These are phyloP conservation scores for Kodamaea derodonti DNA, from an alignment of 1,139 yeast species.

Conservation along the genomic window DNA sequence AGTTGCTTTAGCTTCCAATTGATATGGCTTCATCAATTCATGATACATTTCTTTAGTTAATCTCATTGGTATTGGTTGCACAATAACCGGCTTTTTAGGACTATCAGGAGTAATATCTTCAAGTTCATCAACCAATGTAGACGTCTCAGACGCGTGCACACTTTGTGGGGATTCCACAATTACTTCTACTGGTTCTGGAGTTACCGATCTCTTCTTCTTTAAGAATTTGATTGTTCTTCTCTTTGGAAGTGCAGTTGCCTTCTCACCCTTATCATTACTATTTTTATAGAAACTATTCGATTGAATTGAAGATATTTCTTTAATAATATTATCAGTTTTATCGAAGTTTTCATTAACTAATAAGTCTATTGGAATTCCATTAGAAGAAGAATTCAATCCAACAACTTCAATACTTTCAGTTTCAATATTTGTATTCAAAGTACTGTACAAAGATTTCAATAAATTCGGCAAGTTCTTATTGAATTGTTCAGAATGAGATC, in stretches of 20 bases:
- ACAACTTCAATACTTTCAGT: constrained; percentile 6
- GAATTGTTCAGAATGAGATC: constrained; percentile 45
- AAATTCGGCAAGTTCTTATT: constrained; percentile 39
- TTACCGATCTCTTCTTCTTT: constrained; percentile 13
- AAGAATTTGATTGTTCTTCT: constrained; percentile 46
- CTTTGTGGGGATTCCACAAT: constrained; percentile 3
- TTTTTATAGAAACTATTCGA: constrained; percentile 36
- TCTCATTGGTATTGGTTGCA: constrained; percentile 27
- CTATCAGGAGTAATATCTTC: constrained; percentile 3
- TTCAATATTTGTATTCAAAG: constrained; percentile 13
- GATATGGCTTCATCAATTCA: constrained; percentile 10
- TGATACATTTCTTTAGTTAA: constrained; percentile 14
- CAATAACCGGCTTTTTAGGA: constrained; percentile 10
- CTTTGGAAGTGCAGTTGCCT: constrained; percentile 32
- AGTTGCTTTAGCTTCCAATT: neutral
- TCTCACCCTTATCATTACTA: constrained; percentile 20
- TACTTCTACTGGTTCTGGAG: neutral
- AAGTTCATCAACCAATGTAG: constrained; percentile 13
- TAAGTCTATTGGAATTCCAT: constrained; percentile 39
- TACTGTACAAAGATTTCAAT: constrained; percentile 33
- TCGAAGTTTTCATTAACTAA: constrained; percentile 23
- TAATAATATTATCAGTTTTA: constrained; percentile 35
- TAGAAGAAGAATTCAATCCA: constrained; percentile 12
- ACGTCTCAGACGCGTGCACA: constrained; percentile 11
- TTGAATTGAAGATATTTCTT: constrained; percentile 48